Percentiles rank a stretch among this genome's conserved stretches.
These are phyloP conservation scores for Gossypium ekmanianum DNA, from an alignment of 345 rosid genomes.

Conservation along the genomic window DNA sequence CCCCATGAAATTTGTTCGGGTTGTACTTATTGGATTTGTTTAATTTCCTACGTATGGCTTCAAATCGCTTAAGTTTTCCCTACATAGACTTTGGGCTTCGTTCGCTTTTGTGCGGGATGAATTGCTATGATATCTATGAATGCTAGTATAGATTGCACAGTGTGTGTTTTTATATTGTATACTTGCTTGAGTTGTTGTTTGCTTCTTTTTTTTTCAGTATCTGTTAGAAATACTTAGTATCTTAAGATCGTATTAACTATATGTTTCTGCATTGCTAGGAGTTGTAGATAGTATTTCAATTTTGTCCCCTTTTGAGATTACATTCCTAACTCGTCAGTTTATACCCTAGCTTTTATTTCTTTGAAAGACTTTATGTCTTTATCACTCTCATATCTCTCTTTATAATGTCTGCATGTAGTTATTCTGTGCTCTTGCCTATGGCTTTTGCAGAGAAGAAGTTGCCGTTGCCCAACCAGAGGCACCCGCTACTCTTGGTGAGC, in stretches of 20 bases:
- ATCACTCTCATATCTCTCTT: too few species aligned
- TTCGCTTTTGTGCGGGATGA: neutral
- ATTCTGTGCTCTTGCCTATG: neutral
- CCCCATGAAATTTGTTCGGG: neutral
- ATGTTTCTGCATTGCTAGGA: neutral
- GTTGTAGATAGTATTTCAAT: neutral
- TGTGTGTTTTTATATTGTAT: neutral
- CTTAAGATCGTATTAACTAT: neutral
- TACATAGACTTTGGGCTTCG: neutral
- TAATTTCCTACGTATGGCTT: neutral
- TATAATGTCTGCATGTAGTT: neutral
- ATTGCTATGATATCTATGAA: neutral
- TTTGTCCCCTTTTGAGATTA: neutral
- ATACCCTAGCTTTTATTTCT: neutral
- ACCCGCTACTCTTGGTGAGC: constrained; percentile 31
- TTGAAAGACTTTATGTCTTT: neutral
- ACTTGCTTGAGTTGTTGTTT: neutral
- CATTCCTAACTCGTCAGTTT: neutral
- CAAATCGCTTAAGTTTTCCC: neutral
- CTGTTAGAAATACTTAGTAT: neutral
- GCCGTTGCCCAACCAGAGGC: constrained; percentile 40
- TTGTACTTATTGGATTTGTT: neutral
- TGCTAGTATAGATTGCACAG: neutral
- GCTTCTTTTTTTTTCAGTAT: neutral
- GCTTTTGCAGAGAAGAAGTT: constrained; percentile 57